Evolutionary conservation across 129 eudicot species (phyloP), one percentile per base, ranked within the genome.

Genomic region (Centaurea solstitialis): DNA sequence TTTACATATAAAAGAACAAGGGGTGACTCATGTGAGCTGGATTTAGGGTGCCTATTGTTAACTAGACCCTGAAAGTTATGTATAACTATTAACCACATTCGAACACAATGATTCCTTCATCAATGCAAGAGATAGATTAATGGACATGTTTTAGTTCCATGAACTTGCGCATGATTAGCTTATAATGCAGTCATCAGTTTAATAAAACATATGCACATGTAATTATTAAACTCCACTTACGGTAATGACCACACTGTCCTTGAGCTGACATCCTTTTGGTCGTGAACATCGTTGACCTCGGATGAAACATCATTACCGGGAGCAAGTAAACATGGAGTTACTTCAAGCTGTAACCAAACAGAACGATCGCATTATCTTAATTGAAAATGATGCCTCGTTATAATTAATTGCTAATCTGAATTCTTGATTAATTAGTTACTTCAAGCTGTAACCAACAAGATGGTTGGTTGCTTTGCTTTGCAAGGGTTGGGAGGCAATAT

Each of bases 241-340:
- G 97, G 97, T 82, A 94, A 81, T 37, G 91, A 86, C 98, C 97
- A 94, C 68, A 94, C 95, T 17, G 87, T 80, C 85, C 76, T 88
- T 4, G 86, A 87, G 85, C 86, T 64, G 79, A 26, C 61, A 72
- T 85, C 90, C 47, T 70, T 68, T 11, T 67, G 75, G 20, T 73
- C 50, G 79, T 38, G 65, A 76, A 70, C 74, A 5, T 72, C 35
- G 18, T 74, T 85, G 23, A 15, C 4, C 26, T 35, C 72, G 23
- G 89, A 79, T 68, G 86, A 76, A 73, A 35, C 64, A 62, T 64
- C 89, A 21, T 61, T 83, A 79, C 82, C 71, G 10, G 97, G 92
- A 80, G 97, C 97, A 80, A 94, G 97, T 86, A 94, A 87, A 73
- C 95, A 94, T 30, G 98, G 98, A 73, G 82, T 90, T 68, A 94